Evolutionary conservation across 345 rosid genomes (phyloP), one percentile per base, ranked within the genome.

Genomic region (Excoecaria agallocha): DNA sequence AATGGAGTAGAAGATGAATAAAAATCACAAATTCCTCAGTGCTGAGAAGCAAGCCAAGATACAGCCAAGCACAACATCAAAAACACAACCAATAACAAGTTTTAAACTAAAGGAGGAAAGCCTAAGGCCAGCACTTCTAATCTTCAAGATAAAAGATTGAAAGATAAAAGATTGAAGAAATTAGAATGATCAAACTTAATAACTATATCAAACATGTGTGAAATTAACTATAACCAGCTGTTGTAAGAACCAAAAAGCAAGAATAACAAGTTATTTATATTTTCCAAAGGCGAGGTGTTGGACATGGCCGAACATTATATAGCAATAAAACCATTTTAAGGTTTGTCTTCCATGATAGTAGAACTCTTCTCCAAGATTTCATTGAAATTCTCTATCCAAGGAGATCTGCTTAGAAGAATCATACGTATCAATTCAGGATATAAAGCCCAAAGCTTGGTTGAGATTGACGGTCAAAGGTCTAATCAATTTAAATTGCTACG

Each of bases 1-100:
- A 63, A 72, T 70, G 37, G 6, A 35, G 6, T 13, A 72, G 39
- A 51, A 68, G 25, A 48, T 60, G 8, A 74, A 73, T 67, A 63
- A 64, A 16, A 52, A 22, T 51, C 63, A 65, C 12, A 56, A 56
- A 19, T 20, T 11, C n/a, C 63, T 50, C 9, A 63, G 49, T 58
- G 41, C 8, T 62, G 69, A 70, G 19, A 67, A 39, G 30, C 50
- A 76, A 66, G n/a, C 50, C 37, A 22, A 39, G 41, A 35, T 49
- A 35, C 51, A 50, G 22, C n/a, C 8, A 49, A 12, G 57, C 25
- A n/a, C 3, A 38, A 54, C 6, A n/a, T 49, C 37, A 63, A 20
- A 19, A 58, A 58, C 30, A 45, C 10, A 55, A 20, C 12, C 15
- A 73, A 65, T 16, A 41, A 46, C 30, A 16, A 43, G 56, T 12